Evolutionary conservation across 2,329 filamentous ascomycete species (phyloP), one percentile per base, ranked within the genome.

Genomic region (Ophiocordyceps polyrhachis-furcata): DNA sequence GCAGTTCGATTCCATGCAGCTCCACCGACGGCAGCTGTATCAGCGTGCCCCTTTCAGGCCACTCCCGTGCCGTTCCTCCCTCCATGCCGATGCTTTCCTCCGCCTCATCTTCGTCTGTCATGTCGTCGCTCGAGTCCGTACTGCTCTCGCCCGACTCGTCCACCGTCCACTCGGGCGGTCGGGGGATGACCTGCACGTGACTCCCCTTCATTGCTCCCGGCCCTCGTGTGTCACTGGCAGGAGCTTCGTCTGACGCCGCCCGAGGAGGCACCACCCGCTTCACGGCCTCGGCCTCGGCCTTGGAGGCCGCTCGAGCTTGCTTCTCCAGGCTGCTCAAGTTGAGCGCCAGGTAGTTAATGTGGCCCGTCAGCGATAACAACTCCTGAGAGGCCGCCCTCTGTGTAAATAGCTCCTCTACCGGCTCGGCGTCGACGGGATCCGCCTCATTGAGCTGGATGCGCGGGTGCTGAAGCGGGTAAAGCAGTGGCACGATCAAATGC

Each of bases 11-110:
- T 35, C 80, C 75, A 55, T 85, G 73, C 2, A 93, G 71, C 53
- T 89, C 83, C 47, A 91, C 65, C 23, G 73, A 77, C 0, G 86
- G 85, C 52, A 91, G 86, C 0, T 80, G 85, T 8, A 93, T 68
- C 45, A 83, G 75, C n/a, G 84, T 81, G 21, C 84, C 84, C 44
- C 71, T 68, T 54, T 86, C 82, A 2, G 67, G 49, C n/a, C 52
- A 55, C 42, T 61, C 58, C 14, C 19, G 7, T n/a, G n/a, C 41
- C 41, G 19, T n/a, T 4, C 62, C 57, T 15, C 50, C 55, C 8
- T 69, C 50, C 21, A 57, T 51, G 2, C 56, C 69, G 28, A 67
- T 71, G 5, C 65, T 69, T 11, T 62, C 61, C 7, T 50, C 35
- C 8, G 35, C n/a, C 35, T 9, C 15, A 11, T 38, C 35, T 38